Evolutionary conservation across 2,329 filamentous ascomycete genomes (phyloP), one percentile per base, ranked within the genome.

Genomic region (Pseudonectria foliicola): DNA sequence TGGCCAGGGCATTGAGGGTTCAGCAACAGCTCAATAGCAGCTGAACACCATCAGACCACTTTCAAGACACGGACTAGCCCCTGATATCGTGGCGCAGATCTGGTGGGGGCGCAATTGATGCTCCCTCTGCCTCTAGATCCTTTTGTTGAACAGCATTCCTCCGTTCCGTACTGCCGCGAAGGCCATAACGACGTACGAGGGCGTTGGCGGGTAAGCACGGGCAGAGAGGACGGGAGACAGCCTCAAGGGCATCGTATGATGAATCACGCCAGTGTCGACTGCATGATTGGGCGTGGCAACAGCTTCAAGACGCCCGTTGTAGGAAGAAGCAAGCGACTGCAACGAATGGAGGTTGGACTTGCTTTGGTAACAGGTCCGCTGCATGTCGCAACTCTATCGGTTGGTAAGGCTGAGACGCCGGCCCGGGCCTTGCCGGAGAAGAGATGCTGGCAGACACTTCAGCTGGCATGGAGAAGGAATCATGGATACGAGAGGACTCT

Each of bases 391-490:
- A 29, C 39, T 25, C 36, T 41, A 33, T 46, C 34, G 38, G 38
- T 38, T 42, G 49, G 42, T 45, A 52, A 50, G 49, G 49, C 47
- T 52, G 49, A 52, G 49, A 52, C 35, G 39, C 39, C 34, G 36
- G 40, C 38, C 47, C 36, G 34, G 38, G 18, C 34, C 38, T 25
- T 26, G 34, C 35, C 24, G 33, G 32, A 34, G 34, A 33, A 32
- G 35, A 46, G 41, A 42, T 41, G 38, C 35, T 26, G 36, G 34
- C 33, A 34, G 32, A 27, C 37, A 30, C 33, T n/a, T 27, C n/a
- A n/a, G n/a, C n/a, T n/a, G n/a, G n/a, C n/a, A n/a, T n/a, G n/a
- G n/a, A n/a, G n/a, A n/a, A n/a, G n/a, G n/a, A n/a, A n/a, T n/a
- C n/a, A n/a, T n/a, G n/a, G n/a, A n/a, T n/a, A n/a, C n/a, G n/a